A percentile compares a stretch with the other conserved stretches of the same genome.
Conservation (phyloP, 225 moss, liverwort and hornwort genomes). For the Asterella californica region DNA sequence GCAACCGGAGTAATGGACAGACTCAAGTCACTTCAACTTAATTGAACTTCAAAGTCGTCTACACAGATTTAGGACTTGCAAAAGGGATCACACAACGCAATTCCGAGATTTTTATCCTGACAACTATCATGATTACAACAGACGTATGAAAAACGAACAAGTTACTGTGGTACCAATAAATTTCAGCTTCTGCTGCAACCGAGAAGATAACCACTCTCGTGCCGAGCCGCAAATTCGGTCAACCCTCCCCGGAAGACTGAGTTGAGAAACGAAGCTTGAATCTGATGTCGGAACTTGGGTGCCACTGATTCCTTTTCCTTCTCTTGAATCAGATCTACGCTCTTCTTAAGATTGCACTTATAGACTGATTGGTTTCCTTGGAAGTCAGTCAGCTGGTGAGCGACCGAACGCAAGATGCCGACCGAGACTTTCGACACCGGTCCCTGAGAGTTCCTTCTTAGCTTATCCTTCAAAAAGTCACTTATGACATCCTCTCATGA, state of each 20-base stretch:
- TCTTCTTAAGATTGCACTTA: not conserved
- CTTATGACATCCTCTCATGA: no score
- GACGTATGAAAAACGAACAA: no score
- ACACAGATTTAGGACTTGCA: not conserved
- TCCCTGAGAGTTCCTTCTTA: no score
- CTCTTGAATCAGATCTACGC: not conserved
- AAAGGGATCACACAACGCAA: no score
- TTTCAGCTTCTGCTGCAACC: no score
- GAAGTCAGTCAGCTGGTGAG: not conserved
- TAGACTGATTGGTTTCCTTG: not conserved
- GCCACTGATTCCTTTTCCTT: not conserved
- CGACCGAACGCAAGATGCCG: no score
- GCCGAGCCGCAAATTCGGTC: not conserved
- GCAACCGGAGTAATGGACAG: not conserved
- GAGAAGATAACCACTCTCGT: not conserved
- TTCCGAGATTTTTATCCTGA: no score
- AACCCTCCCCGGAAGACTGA: not conserved
- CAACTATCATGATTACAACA: no score
- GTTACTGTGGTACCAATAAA: no score
- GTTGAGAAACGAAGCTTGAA: not conserved
- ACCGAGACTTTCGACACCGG: no score
- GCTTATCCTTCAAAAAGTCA: no score
- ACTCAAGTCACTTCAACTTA: not conserved
- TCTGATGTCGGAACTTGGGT: not conserved
- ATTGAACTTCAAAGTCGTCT: not conserved